Evolutionary conservation across 2,329 filamentous ascomycete genomes (phyloP), one percentile per base, ranked within the genome.

Genomic region (Sporothrix phasma): DNA sequence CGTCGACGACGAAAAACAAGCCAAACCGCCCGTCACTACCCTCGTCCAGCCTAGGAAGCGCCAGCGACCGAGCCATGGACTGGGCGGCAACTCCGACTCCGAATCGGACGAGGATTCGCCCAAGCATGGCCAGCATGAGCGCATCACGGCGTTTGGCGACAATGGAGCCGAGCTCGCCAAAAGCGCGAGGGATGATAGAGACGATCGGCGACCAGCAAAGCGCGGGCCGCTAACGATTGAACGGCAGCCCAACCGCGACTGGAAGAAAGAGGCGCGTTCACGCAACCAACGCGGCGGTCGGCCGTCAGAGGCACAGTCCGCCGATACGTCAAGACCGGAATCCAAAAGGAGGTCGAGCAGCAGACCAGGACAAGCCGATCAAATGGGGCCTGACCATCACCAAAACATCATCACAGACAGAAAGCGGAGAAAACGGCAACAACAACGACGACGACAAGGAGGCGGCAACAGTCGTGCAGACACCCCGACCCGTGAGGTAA

Each of bases 11-110:
- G n/a, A 5, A 69, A 17, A 68, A 69, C 65, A 74, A 72, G 43
- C 66, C 69, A 29, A 66, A 70, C 22, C 74, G 73, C 17, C 69
- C 73, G 8, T 71, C n/a, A 24, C 31, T 73, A 17, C 77, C 77
- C 3, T 71, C 78, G 0, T 79, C 79, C 3, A 69, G 74, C 3
- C 72, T 83, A 15, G 81, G 65, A 83, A 83, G 69, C 78, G 80
- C 19, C 72, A 76, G 49, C 76, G 80, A 66, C 68, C 75, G 37
- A 75, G 75, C 66, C 62, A 60, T 24, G 76, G 76, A 22, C 72
- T 80, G 13, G 74, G 74, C 58, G 73, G 74, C 64, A 75, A 74
- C 66, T 79, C 76, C 46, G 79, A 75, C 66, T 79, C 76, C 56
- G 79, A 79, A 26, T 66, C 66, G 3, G 69, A 67, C 3, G 72